phyloP scores from a whole-genome alignment of 345 rosid species.

The Heritiera fomes region DNA sequence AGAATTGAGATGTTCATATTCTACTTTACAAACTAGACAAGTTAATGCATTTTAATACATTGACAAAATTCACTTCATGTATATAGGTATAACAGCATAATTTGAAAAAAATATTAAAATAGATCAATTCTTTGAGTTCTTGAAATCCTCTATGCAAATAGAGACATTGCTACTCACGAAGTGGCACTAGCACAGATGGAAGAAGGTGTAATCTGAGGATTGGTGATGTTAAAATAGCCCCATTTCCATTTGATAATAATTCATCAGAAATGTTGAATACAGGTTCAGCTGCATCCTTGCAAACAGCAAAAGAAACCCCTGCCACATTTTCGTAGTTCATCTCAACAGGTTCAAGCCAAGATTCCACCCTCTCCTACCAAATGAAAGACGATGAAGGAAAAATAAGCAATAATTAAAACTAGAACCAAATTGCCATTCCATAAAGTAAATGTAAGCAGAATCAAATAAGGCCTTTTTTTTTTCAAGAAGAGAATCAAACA shows the following conservation, averaged over 20 bases:
- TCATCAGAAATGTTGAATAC: conserved; percentile 84
- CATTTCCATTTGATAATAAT: conserved; percentile 69
- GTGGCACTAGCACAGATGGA: conserved; percentile 72
- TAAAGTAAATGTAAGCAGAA: conserved; percentile 9
- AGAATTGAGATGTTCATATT: too few relatives aligned
- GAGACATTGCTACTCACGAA: conserved; percentile 92
- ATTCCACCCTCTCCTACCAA: conserved; percentile 78
- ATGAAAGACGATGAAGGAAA: background rate
- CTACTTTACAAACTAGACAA: too few relatives aligned
- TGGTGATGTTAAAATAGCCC: conserved; percentile 78
- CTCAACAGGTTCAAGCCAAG: conserved; percentile 65
- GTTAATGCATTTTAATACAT: too few relatives aligned
- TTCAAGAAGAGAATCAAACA: background rate
- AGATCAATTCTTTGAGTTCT: too few relatives aligned
- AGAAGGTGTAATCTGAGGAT: conserved; percentile 80
- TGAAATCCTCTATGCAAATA: conserved; percentile 60
- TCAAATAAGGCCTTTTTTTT: background rate
- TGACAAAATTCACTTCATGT: too few relatives aligned
- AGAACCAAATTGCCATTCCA: background rate
- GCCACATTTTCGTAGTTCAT: conserved; percentile 72
- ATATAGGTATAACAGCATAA: too few relatives aligned
- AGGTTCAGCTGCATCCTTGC: conserved; percentile 93
- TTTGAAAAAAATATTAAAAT: too few relatives aligned
- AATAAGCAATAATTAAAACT: background rate
- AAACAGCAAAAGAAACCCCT: conserved; percentile 85